Evolutionary conservation across 495 filamentous ascomycete genomes (phyloP).

Genomic region (Penicillium nucicola): DNA sequence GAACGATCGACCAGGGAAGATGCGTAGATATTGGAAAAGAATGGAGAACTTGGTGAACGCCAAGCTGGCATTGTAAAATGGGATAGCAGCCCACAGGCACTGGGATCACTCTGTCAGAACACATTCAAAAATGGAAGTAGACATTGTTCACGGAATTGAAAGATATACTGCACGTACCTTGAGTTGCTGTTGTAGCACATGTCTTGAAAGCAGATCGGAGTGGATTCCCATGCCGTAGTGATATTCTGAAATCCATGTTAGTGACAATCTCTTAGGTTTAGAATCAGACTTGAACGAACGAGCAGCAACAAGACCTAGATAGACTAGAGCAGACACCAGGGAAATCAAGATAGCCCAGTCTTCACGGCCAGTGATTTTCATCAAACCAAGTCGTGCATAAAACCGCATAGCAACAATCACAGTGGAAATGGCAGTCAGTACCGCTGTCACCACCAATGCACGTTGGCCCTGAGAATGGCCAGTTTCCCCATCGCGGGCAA

Average conservation of each 20-base stretch:
- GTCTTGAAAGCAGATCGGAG: slow-evolving; percentile 12
- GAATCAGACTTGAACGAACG: slow-evolving; percentile 16
- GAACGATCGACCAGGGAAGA: slow-evolving; percentile 38
- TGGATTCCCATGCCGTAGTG: slow-evolving; percentile 33
- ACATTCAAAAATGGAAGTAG: not conserved
- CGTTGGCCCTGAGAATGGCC: slow-evolving; percentile 24
- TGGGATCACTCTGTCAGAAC: slow-evolving; percentile 2
- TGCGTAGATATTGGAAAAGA: slow-evolving; percentile 47
- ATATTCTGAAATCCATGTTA: slow-evolving; percentile 20
- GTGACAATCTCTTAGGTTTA: not conserved
- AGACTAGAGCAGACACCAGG: slow-evolving; percentile 32
- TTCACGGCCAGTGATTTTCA: slow-evolving; percentile 36
- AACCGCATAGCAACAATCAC: slow-evolving; percentile 33
- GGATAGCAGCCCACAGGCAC: slow-evolving; percentile 39
- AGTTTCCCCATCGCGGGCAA: slow-evolving; percentile 17
- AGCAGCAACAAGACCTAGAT: slow-evolving; percentile 32
- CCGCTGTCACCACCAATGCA: slow-evolving; percentile 36
- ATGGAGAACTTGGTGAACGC: slow-evolving; percentile 46
- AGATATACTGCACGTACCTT: slow-evolving; percentile 19
- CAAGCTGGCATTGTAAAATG: slow-evolving; percentile 41
- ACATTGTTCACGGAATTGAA: too few species aligned
- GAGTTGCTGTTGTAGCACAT: slow-evolving; percentile 24
- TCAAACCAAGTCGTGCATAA: slow-evolving; percentile 31
- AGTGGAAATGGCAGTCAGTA: slow-evolving; percentile 27
- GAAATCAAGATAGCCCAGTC: slow-evolving; percentile 34